Conservation (phyloP, 1,284 basidiomycete genomes). For the Tilletia setariae region DNA sequence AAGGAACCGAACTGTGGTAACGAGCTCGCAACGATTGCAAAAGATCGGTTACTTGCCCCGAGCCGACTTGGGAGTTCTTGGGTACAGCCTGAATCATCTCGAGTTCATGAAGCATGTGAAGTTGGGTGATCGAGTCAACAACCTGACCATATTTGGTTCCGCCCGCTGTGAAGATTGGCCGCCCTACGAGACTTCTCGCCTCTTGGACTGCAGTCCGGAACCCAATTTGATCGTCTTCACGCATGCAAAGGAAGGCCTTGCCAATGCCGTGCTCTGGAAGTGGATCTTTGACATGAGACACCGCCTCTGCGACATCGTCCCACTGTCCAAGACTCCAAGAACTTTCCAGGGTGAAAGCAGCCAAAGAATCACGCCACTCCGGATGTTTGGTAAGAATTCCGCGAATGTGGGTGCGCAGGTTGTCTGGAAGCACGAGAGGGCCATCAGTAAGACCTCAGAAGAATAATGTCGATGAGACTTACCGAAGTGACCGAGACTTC, state of each 20-base stretch:
- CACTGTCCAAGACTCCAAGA: constrained; percentile 95
- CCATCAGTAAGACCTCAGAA: background rate
- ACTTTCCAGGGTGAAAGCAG: constrained; percentile 85
- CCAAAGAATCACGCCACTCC: constrained; percentile 74
- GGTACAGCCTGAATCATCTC: constrained; percentile 64
- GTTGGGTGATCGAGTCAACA: constrained; percentile 79
- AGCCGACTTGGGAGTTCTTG: constrained; percentile 19
- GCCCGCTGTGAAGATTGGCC: constrained; percentile 75
- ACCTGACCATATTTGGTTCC: constrained; percentile 71
- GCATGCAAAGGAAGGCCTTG: constrained; percentile 76
- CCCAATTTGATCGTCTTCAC: constrained; percentile 56
- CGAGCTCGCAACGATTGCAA: constrained; percentile 62
- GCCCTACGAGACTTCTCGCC: constrained; percentile 75
- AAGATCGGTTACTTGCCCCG: constrained; percentile 20
- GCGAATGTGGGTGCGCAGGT: constrained; percentile 87
- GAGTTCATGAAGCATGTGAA: constrained; percentile 86
- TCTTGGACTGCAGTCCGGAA: constrained; percentile 59
- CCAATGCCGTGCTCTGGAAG: constrained; percentile 72
- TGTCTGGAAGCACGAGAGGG: constrained; percentile 60
- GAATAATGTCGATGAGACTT: constrained; percentile 22
- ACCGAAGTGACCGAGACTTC: constrained; percentile 95
- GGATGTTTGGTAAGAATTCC: constrained; percentile 84
- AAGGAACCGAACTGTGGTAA: constrained; percentile 75
- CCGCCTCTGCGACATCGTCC: constrained; percentile 62
- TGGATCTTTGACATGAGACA: constrained; percentile 49